Conservation (phyloP, 495 filamentous ascomycete genomes). For the Xylaria venustula region DNA sequence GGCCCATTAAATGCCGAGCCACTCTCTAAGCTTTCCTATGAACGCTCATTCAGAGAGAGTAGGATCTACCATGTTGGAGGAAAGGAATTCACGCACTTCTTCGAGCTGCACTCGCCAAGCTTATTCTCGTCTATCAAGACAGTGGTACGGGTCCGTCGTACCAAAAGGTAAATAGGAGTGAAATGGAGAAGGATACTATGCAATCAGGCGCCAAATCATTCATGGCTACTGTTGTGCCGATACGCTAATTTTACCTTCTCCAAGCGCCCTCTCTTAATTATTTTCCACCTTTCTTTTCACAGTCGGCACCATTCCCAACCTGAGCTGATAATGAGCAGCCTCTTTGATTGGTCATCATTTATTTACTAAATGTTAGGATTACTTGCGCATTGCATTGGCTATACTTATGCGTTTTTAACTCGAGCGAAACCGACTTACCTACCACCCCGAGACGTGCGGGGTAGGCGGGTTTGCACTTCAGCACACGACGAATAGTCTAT, state of each 20-base stretch:
- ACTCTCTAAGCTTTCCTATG: neutral
- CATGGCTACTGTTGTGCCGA: neutral
- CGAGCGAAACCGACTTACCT: neutral
- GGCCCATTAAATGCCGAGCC: conserved; percentile 7
- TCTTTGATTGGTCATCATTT: neutral
- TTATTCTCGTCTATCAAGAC: neutral
- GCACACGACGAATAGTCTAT: neutral
- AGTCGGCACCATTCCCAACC: neutral
- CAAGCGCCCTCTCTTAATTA: too few relatives aligned
- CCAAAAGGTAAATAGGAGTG: neutral
- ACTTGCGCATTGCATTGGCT: conserved; percentile 8
- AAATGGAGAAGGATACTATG: neutral
- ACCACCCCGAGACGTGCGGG: neutral
- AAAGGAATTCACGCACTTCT: neutral
- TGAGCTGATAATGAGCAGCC: neutral
- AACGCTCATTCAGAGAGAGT: neutral
- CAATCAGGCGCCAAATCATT: neutral
- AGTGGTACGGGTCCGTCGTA: neutral
- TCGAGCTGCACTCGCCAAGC: neutral
- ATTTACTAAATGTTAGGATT: neutral
- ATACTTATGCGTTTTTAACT: neutral
- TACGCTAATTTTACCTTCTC: too few relatives aligned
- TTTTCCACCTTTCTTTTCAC: too few relatives aligned
- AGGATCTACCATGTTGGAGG: neutral
- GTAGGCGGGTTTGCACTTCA: neutral